Conservation (phyloP, 495 filamentous ascomycete species). For the Hyaloscypha hepaticicola region DNA sequence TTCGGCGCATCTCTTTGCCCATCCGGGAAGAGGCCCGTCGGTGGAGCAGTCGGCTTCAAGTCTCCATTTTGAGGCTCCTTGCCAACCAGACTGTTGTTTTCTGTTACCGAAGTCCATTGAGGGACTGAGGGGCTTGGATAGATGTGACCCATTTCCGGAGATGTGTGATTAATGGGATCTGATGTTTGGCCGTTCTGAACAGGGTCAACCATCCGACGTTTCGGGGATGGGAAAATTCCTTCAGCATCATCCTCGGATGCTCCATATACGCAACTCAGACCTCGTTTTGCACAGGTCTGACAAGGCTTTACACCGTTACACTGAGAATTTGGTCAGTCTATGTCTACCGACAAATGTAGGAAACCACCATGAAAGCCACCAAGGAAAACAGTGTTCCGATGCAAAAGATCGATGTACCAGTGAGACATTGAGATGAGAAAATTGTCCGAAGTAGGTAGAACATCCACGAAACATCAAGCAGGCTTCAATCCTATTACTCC, state of each 20-base stretch:
- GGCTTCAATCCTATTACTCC: background rate
- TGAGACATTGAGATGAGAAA: background rate
- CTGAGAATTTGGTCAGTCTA: slow-evolving; percentile 33
- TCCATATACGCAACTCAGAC: slow-evolving; percentile 52
- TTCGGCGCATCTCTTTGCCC: background rate
- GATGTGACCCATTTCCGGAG: slow-evolving; percentile 1
- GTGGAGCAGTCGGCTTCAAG: background rate
- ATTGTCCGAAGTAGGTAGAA: background rate
- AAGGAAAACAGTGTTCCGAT: background rate
- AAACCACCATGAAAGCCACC: background rate
- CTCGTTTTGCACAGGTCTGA: slow-evolving; percentile 62
- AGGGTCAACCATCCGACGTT: slow-evolving; percentile 36
- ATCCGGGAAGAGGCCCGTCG: background rate
- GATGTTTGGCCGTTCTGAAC: background rate
- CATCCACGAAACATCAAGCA: background rate
- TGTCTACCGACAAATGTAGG: background rate
- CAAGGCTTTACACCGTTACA: slow-evolving; percentile 73
- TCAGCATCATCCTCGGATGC: slow-evolving; percentile 29
- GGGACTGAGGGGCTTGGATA: background rate
- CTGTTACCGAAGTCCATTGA: background rate
- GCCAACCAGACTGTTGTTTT: background rate
- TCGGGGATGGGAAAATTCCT: slow-evolving; percentile 41
- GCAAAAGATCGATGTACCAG: background rate
- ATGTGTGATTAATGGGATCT: background rate
- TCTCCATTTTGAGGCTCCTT: background rate